Conservation (phyloP, 2,329 filamentous ascomycete species). For the Beauveria sp. region DNA sequence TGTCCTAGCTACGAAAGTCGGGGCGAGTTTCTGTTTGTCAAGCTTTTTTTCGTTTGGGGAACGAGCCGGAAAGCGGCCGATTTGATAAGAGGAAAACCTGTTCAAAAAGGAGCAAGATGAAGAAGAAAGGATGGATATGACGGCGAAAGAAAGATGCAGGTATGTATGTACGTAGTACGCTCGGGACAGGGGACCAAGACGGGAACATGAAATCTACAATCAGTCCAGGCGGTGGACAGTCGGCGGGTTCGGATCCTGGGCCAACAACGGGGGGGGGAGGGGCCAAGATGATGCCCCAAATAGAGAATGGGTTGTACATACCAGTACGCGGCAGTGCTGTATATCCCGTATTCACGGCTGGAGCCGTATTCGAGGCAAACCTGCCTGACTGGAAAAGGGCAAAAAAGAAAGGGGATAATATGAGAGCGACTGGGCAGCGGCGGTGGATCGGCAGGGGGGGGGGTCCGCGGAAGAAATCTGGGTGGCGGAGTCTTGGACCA, state of each 20-base stretch:
- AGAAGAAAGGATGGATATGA: no score
- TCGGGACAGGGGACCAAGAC: neutral
- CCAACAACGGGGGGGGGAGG: neutral
- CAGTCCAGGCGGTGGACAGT: neutral
- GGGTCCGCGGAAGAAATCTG: neutral
- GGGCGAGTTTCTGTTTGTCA: neutral
- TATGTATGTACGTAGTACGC: no score
- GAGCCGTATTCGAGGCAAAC: constrained; percentile 2
- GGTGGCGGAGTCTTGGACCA: neutral
- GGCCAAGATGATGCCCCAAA: neutral
- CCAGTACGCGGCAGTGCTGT: neutral
- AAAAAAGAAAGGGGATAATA: neutral
- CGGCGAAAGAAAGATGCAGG: neutral
- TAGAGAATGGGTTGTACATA: neutral
- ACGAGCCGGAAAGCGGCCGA: neutral
- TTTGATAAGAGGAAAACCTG: neutral
- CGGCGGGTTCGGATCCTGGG: neutral
- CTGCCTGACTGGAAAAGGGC: neutral
- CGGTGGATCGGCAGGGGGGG: constrained; percentile 3
- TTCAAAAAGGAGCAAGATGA: neutral
- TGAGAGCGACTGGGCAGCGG: neutral
- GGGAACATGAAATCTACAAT: no score
- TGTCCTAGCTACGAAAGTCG: neutral
- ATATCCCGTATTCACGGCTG: constrained; percentile 1
- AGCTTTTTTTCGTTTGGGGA: neutral